These are phyloP conservation scores for Colletotrichum sojae DNA, from an alignment of 2,329 filamentous ascomycete species.

Conservation along the genomic window DNA sequence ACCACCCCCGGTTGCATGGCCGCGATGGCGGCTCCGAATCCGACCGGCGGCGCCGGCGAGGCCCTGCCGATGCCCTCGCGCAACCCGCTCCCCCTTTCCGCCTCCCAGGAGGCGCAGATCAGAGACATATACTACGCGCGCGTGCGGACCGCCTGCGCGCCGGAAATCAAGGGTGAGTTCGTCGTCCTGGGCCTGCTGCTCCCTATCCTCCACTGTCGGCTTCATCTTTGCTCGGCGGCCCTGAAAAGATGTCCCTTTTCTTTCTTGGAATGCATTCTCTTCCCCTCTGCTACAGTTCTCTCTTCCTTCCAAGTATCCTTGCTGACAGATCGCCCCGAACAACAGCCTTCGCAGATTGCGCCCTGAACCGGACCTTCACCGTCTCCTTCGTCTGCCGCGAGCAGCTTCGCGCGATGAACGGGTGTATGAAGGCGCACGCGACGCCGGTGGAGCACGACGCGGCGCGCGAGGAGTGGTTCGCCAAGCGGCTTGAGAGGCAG, in stretches of 20 bases:
- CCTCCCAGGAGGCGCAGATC: conserved; percentile 85
- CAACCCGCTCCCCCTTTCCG: conserved; percentile 87
- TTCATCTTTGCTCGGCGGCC: neutral
- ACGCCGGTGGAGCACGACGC: conserved; percentile 88
- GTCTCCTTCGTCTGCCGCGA: conserved; percentile 88
- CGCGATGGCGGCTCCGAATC: conserved; percentile 57
- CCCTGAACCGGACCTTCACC: conserved; percentile 86
- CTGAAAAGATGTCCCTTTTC: neutral
- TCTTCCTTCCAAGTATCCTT: neutral
- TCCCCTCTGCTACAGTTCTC: neutral
- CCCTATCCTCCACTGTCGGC: conserved; percentile 13
- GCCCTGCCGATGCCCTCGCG: conserved; percentile 68
- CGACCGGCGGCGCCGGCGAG: conserved; percentile 43
- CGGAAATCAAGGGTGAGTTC: conserved; percentile 79
- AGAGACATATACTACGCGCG: conserved; percentile 85
- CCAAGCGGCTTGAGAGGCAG: conserved; percentile 78
- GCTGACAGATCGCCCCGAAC: neutral
- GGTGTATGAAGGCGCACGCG: conserved; percentile 90
- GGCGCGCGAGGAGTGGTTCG: conserved; percentile 95
- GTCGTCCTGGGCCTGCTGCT: conserved; percentile 21
- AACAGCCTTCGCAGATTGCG: conserved; percentile 92
- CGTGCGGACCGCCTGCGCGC: conserved; percentile 81
- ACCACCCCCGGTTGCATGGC: conserved; percentile 49
- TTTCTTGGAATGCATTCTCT: too few species aligned
- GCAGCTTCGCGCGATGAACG: conserved; percentile 89